Conservation (phyloP, 2,329 filamentous ascomycete genomes). For the Fusarium luffae region DNA sequence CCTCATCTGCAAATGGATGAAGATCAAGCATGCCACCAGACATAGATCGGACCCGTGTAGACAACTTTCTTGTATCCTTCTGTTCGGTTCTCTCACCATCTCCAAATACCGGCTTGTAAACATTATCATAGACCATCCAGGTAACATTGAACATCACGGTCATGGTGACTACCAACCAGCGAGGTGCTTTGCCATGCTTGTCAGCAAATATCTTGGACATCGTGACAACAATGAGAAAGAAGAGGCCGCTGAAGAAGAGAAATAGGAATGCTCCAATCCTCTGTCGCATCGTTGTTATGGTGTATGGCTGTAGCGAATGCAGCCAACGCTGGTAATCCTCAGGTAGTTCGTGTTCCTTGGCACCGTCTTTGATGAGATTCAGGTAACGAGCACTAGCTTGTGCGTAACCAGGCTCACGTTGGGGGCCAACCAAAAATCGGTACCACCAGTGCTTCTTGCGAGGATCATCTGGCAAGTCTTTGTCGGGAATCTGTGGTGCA, state of each 20-base stretch:
- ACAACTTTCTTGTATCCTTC: conserved; percentile 25
- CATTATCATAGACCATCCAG: conserved; percentile 59
- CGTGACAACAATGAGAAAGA: conserved; percentile 65
- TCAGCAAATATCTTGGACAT: conserved; percentile 65
- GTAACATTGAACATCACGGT: conserved; percentile 62
- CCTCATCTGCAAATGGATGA: conserved; percentile 33
- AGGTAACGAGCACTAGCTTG: conserved; percentile 88
- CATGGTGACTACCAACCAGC: conserved; percentile 69
- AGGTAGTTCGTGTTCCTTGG: conserved; percentile 82
- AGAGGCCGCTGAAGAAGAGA: conserved; percentile 63
- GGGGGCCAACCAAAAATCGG: conserved; percentile 57
- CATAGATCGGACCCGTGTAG: conserved; percentile 12
- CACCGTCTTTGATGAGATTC: conserved; percentile 81
- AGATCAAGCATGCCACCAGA: conserved; percentile 12
- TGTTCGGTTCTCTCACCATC: conserved; percentile 79
- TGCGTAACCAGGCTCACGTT: conserved; percentile 76
- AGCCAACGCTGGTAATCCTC: conserved; percentile 81
- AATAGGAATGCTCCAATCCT: conserved; percentile 72
- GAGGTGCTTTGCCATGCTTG: conserved; percentile 73
- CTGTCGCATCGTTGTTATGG: conserved; percentile 74
- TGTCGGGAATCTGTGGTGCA: conserved; percentile 65
- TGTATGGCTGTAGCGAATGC: conserved; percentile 74
- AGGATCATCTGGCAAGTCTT: conserved; percentile 47
- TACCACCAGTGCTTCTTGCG: conserved; percentile 57
- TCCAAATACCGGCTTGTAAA: conserved; percentile 74